Evolutionary conservation across 257 asterid genomes (phyloP).

Genomic region (Osmanthus fragrans): DNA sequence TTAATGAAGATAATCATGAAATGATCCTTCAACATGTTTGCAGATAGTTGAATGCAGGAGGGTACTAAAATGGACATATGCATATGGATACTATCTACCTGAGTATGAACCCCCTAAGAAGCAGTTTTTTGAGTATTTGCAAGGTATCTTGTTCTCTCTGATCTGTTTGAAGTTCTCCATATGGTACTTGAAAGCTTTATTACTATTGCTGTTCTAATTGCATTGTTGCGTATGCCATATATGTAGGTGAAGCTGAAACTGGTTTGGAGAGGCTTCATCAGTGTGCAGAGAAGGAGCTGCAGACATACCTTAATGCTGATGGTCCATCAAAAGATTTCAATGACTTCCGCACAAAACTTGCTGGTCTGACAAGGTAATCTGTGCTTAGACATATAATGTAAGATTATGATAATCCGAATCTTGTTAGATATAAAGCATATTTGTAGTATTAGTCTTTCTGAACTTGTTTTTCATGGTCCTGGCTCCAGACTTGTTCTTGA

Average conservation of each 20-base stretch:
- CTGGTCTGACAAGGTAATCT: conserved; percentile 89
- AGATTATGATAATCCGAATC: conserved; percentile 1
- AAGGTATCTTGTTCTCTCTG: conserved; percentile 54
- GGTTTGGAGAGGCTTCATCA: conserved; percentile 99
- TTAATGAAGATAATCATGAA: conserved; percentile 4
- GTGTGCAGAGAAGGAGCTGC: conserved; percentile 95
- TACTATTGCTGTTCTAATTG: conserved; percentile 13
- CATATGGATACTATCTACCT: conserved; percentile 90
- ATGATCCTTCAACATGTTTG: conserved; percentile 26
- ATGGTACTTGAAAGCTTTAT: conserved; percentile 1
- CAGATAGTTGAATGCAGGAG: conserved; percentile 98
- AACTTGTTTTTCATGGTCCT: background rate
- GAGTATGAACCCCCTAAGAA: conserved; percentile 67
- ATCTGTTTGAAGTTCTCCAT: conserved; percentile 12
- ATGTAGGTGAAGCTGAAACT: conserved; percentile 94
- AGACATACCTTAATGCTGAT: conserved; percentile 53
- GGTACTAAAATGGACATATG: conserved; percentile 95
- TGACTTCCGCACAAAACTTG: conserved; percentile 93
- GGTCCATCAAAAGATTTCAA: conserved; percentile 75
- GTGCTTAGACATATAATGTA: conserved; percentile 21
- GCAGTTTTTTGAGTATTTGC: conserved; percentile 93
- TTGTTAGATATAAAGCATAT: background rate
- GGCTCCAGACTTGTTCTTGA: background rate
- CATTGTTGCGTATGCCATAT: background rate
- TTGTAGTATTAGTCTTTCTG: background rate